These are phyloP conservation scores for Stagonosporopsis tanaceti DNA, from an alignment of 2,329 filamentous ascomycete species.

Conservation along the genomic window DNA sequence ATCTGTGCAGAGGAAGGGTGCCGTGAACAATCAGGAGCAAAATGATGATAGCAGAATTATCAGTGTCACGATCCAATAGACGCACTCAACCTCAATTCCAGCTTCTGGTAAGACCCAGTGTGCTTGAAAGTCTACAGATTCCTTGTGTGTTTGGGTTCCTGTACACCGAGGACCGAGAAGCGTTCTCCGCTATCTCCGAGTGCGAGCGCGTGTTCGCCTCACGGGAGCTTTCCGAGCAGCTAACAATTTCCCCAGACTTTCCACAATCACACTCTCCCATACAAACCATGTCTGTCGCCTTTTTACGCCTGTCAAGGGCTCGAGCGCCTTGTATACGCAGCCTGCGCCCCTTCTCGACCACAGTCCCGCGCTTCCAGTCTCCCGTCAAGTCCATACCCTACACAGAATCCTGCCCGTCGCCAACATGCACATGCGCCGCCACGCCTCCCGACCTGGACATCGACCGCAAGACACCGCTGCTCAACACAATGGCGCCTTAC, in stretches of 20 bases:
- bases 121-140: background rate
- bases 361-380: slow-evolving; percentile 12
- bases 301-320: slow-evolving; percentile 3
- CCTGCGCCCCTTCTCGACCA: slow-evolving; percentile 17
- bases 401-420: slow-evolving; percentile 68
- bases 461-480: slow-evolving; percentile 73
- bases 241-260: slow-evolving; percentile 12
- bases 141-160: background rate
- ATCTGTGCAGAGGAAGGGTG: background rate
- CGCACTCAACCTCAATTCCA: no score
- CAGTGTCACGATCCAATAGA: background rate
- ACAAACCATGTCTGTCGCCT: slow-evolving; percentile 2
- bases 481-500: slow-evolving; percentile 80
- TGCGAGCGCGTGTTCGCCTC: slow-evolving; percentile 10
- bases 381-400: slow-evolving; percentile 29
- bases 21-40: background rate
- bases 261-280: background rate
- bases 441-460: slow-evolving; percentile 74
- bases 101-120: background rate
- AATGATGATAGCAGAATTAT: background rate
- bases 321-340: background rate
- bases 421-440: slow-evolving; percentile 77
- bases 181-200: slow-evolving; percentile 16
- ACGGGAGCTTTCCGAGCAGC: slow-evolving; percentile 8
- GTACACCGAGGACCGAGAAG: background rate